A percentile compares a stretch with the other conserved stretches of the same genome.
phyloP scores from a whole-genome alignment of 768 basidiomycete genomes.

The Pleurotus eryngii region DNA sequence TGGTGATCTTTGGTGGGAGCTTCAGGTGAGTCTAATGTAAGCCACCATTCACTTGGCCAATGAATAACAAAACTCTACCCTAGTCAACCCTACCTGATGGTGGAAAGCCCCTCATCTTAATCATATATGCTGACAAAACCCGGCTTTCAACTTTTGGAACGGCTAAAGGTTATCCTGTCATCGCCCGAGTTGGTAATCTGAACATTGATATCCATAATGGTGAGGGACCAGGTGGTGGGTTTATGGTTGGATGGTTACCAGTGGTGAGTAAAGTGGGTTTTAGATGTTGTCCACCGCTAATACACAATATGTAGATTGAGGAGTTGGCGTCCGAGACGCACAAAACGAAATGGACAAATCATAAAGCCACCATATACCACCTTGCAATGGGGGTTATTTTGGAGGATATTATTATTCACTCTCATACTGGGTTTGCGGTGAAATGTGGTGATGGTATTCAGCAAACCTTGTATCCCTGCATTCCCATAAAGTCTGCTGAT shows the following conservation, averaged over 20 bases:
- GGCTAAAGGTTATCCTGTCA: constrained; percentile 33
- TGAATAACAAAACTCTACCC: constrained; percentile 5
- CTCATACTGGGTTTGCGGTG: constrained; percentile 17
- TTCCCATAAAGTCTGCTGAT: constrained; percentile 37
- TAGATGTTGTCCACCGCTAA: neutral
- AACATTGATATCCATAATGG: constrained; percentile 30
- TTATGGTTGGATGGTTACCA: constrained; percentile 35
- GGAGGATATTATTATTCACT: constrained; percentile 15
- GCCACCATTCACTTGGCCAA: neutral
- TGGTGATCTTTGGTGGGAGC: constrained; percentile 31
- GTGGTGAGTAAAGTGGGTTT: constrained; percentile 22
- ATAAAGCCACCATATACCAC: constrained; percentile 38
- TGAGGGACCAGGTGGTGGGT: constrained; percentile 27
- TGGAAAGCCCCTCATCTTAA: constrained; percentile 25
- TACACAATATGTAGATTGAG: constrained; percentile 19
- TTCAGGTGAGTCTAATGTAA: constrained; percentile 27
- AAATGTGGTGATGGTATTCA: constrained; percentile 25
- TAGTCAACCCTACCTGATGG: constrained; percentile 17
- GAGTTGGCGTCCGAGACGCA: constrained; percentile 27
- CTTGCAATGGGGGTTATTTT: constrained; percentile 28
- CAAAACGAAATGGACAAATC: constrained; percentile 25
- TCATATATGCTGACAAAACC: constrained; percentile 40
- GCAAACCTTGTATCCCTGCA: constrained; percentile 28
- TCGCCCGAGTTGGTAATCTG: constrained; percentile 30
- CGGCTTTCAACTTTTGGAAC: constrained; percentile 35